Percentiles rank a stretch among this genome's conserved stretches.
Evolutionary conservation across 768 basidiomycete genomes (phyloP).

Genomic region (Termitomyces sp.): DNA sequence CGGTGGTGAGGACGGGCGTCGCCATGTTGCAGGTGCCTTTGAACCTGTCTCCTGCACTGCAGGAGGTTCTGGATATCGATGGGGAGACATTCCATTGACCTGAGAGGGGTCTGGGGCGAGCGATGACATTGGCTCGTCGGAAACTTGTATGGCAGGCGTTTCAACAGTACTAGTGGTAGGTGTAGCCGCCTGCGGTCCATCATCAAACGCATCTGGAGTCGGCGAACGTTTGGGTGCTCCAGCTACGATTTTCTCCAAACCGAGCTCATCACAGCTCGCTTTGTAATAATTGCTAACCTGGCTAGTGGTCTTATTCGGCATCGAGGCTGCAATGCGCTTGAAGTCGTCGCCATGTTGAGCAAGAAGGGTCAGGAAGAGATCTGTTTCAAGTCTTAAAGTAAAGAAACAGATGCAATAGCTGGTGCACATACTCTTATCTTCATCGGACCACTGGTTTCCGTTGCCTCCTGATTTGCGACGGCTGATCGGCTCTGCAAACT

Average conservation of each 20-base stretch:
- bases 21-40: slow-evolving; percentile 4
- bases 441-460: slow-evolving; percentile 53
- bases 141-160: slow-evolving; percentile 12
- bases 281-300: slow-evolving; percentile 56
- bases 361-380: slow-evolving; percentile 52
- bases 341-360: slow-evolving; percentile 65
- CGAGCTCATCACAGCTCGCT: slow-evolving; percentile 36
- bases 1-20: background rate
- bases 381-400: slow-evolving; percentile 24
- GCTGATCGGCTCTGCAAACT: slow-evolving; percentile 21
- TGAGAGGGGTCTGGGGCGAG: slow-evolving; percentile 10
- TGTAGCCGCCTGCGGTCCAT: slow-evolving; percentile 21
- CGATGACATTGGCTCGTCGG: slow-evolving; percentile 22
- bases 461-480: slow-evolving; percentile 19
- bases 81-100: slow-evolving; percentile 2
- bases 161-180: slow-evolving; percentile 16
- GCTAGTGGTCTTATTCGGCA: slow-evolving; percentile 62
- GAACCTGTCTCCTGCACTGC: background rate
- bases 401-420: background rate
- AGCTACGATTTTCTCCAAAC: slow-evolving; percentile 38
- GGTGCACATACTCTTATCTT: slow-evolving; percentile 55
- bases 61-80: slow-evolving; percentile 2
- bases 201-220: slow-evolving; percentile 24
- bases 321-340: slow-evolving; percentile 62
- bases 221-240: slow-evolving; percentile 40